Conservation (phyloP, 768 basidiomycete genomes). For the Filobasidium wieringae region DNA sequence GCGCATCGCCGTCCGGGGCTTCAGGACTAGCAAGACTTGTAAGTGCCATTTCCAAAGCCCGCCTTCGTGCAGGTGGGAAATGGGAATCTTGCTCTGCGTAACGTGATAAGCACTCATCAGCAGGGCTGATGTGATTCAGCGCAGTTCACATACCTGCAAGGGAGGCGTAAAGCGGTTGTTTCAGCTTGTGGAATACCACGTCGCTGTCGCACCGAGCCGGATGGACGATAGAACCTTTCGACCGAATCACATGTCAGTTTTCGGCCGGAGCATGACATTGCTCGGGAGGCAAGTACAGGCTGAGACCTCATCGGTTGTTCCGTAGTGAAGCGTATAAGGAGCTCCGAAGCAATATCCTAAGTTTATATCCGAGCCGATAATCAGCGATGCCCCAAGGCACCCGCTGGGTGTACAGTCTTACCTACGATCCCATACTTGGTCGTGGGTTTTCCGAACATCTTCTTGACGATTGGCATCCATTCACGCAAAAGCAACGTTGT, state of each 20-base stretch:
- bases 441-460: constrained; percentile 43
- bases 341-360: constrained; percentile 31
- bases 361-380: too few relatives aligned
- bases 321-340: constrained; percentile 24
- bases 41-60: constrained; percentile 7
- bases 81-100: constrained; percentile 20
- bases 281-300: constrained; percentile 7
- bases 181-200: constrained; percentile 19
- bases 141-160: constrained; percentile 12
- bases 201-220: constrained; percentile 23
- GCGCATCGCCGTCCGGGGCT: constrained; percentile 12
- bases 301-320: constrained; percentile 11
- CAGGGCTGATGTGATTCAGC: background rate
- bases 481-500: constrained; percentile 43
- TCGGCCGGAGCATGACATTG: background rate
- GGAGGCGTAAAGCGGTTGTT: constrained; percentile 21
- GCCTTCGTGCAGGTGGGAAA: constrained; percentile 12
- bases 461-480: constrained; percentile 49
- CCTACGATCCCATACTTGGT: constrained; percentile 15
- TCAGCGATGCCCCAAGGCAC: too few relatives aligned
- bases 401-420: background rate
- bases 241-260: too few relatives aligned
- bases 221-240: constrained; percentile 24
- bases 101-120: background rate
- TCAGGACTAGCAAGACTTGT: constrained; percentile 12